Evolutionary conservation across 345 rosid genomes (phyloP), one percentile per base, ranked within the genome.

Genomic region (Rhodamnia argentea): DNA sequence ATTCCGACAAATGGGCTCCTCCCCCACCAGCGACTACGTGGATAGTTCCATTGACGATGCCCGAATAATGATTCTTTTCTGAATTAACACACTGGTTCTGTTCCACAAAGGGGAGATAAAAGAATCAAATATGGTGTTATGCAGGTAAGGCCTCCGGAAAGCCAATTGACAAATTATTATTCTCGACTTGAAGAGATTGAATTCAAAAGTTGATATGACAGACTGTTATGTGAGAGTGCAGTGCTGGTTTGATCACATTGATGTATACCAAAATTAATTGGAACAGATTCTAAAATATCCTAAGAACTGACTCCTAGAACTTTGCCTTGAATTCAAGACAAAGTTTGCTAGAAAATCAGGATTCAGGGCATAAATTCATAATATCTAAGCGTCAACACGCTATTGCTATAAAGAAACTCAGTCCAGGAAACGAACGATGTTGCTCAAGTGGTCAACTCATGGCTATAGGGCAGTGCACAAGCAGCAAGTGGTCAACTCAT

Each of bases 1-100:
- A 97, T 8, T 60, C 5, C 6, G 97, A 91, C 57, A 97, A 90
- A 85, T 94, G 97, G 90, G 92, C 86, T 54, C 99, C 99, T 84
- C 89, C 99, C 57, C 99, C 99, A 4, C 98, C 99, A n/a, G 85
- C 98, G 2, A 97, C 99, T 13, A 96, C 94, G 70, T 95, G 98
- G 88, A 96, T 97, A 42, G 98, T 95, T 85, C 98, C 98, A 12
- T 88, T 88, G 86, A 94, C 83, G 0, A 91, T 85, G 87, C 98
- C 99, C 6, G 94, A 91, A 88, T 93, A 96, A 84, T 92, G 92
- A 55, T 85, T 55, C 85, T 88, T 94, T 52, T 91, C 98, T 53
- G 59, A 23, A 84, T 83, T 92, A 89, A 94, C 93, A 54, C 99
- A 96, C 83, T 86, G 93, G 78, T 92, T 95, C 99, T 97, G 91